Conservation (phyloP, 768 basidiomycete species). For the Fomitopsis serialis region DNA sequence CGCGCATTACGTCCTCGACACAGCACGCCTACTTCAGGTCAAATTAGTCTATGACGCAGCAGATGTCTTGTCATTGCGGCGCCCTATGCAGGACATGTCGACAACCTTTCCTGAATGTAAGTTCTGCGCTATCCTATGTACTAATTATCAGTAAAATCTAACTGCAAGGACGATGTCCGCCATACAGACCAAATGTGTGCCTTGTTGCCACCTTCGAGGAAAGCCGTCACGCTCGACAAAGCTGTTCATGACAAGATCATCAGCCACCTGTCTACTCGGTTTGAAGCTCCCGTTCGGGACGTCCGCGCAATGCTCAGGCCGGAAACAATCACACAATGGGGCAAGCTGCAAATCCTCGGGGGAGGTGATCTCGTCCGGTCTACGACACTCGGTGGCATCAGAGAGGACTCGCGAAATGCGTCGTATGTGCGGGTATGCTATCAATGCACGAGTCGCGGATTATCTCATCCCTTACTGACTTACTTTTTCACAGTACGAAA, state of each 20-base stretch:
- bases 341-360: constrained; percentile 17
- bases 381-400: constrained; percentile 1
- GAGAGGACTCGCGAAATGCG: constrained; percentile 24
- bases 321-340: constrained; percentile 18
- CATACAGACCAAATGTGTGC: no score
- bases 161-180: no score
- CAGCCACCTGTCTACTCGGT: no score
- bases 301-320: background rate
- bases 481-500: constrained; percentile 23
- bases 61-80: background rate
- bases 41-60: constrained; percentile 7
- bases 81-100: background rate
- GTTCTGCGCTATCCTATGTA: background rate
- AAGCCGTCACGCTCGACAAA: no score
- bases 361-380: constrained; percentile 22
- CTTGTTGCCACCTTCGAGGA: no score
- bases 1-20: constrained; percentile 7
- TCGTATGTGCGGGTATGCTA: constrained; percentile 28
- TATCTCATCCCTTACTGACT: constrained; percentile 3
- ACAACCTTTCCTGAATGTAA: background rate
- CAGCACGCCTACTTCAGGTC: constrained; percentile 10
- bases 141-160: no score
- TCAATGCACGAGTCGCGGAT: background rate
- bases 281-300: background rate
- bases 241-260: no score